Percentiles rank a stretch among this genome's conserved stretches.
phyloP scores from a whole-genome alignment of 257 asterid species.

The Coffea eugenioides region DNA sequence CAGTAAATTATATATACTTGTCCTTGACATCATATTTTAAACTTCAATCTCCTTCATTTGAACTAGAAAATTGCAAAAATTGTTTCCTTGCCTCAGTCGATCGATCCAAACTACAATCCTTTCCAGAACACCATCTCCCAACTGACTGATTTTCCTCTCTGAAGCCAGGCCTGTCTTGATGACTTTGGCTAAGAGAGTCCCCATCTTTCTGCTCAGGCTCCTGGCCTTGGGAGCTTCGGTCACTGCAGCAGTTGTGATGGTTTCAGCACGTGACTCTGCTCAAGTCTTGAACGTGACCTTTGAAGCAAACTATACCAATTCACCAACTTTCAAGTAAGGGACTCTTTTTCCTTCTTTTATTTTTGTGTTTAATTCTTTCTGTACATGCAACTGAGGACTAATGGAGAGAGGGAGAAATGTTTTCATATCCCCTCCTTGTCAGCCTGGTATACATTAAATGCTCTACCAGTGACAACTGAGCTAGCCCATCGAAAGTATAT shows the following conservation, averaged over 20 bases:
- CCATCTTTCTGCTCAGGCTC: constrained; percentile 59
- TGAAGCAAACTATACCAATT: constrained; percentile 61
- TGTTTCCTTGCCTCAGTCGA: no score
- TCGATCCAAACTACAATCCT: not conserved
- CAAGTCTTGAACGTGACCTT: constrained; percentile 57
- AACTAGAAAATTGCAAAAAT: not conserved
- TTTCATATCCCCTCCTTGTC: no score
- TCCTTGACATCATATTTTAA: not conserved
- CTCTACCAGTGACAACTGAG: no score
- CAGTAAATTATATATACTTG: not conserved
- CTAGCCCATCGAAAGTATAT: no score
- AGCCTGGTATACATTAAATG: no score
- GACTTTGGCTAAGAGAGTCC: constrained; percentile 47
- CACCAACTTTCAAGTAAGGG: constrained; percentile 70
- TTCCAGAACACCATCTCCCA: not conserved
- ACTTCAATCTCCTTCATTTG: not conserved
- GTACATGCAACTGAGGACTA: no score
- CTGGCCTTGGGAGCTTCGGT: constrained; percentile 64
- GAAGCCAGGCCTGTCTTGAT: constrained; percentile 15
- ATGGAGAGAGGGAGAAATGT: no score
- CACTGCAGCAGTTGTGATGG: constrained; percentile 55
- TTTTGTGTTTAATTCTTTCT: no score
- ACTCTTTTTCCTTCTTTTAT: not conserved
- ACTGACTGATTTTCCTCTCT: not conserved
- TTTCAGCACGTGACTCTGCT: constrained; percentile 64